A percentile compares a stretch with the other conserved stretches of the same genome.
Evolutionary conservation across 495 filamentous ascomycete genomes (phyloP).

Genomic region (Xylaria curta): DNA sequence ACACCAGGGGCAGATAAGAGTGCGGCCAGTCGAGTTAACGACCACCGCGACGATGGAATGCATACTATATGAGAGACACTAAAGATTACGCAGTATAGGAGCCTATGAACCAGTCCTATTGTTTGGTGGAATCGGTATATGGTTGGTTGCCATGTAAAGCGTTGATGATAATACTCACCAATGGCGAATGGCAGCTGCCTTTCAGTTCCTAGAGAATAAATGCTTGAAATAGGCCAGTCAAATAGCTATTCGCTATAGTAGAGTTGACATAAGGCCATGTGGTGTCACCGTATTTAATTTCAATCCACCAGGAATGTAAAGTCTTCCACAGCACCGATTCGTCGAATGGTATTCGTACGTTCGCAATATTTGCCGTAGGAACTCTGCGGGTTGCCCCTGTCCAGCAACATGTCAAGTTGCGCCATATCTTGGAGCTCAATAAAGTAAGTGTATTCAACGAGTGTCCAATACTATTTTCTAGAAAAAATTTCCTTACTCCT

Average conservation of each 20-base stretch:
- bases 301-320: neutral
- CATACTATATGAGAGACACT: neutral
- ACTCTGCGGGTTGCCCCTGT: neutral
- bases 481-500: constrained; percentile 28
- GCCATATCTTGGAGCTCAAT: neutral
- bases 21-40: neutral
- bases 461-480: constrained; percentile 20
- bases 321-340: neutral
- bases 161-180: neutral
- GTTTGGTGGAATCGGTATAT: neutral
- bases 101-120: neutral
- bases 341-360: neutral
- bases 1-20: neutral
- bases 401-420: neutral
- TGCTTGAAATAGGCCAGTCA: neutral
- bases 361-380: neutral
- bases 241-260: too few species aligned
- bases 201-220: neutral
- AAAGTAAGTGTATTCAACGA: neutral
- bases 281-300: neutral
- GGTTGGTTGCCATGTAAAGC: neutral
- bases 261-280: neutral
- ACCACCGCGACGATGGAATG: neutral
- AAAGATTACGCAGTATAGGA: neutral
- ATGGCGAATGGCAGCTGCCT: neutral